Evolutionary conservation across 176 grass and related monocot genomes (phyloP).

Genomic region (Paspalum notatum): DNA sequence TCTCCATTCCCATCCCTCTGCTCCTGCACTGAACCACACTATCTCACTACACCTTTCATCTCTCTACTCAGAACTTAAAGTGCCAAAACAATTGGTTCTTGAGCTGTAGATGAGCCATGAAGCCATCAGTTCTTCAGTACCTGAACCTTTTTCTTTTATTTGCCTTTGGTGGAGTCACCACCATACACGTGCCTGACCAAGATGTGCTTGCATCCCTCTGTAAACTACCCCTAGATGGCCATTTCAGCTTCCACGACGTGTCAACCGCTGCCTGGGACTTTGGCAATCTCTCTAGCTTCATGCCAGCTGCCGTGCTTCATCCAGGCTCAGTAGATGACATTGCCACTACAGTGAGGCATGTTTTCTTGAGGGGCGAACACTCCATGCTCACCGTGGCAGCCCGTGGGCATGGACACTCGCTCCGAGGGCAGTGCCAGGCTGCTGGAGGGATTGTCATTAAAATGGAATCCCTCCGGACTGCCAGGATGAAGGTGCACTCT

Average conservation of each 20-base stretch:
- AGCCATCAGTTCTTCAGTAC: slow-evolving; percentile 39
- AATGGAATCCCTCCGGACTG: slow-evolving; percentile 63
- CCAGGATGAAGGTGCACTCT: slow-evolving; percentile 37
- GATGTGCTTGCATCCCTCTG: slow-evolving; percentile 42
- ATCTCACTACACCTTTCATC: slow-evolving; percentile 8
- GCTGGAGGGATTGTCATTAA: slow-evolving; percentile 69
- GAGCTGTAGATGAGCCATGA: slow-evolving; percentile 37
- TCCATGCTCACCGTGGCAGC: slow-evolving; percentile 75
- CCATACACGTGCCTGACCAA: slow-evolving; percentile 41
- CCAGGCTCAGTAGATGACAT: slow-evolving; percentile 67
- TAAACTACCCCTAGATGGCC: slow-evolving; percentile 53
- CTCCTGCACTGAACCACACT: slow-evolving; percentile 28
- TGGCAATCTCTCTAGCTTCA: slow-evolving; percentile 53
- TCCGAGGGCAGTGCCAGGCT: slow-evolving; percentile 83
- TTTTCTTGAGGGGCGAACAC: slow-evolving; percentile 44
- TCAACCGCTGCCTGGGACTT: slow-evolving; percentile 70
- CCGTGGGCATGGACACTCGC: slow-evolving; percentile 79
- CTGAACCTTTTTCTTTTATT: slow-evolving; percentile 63
- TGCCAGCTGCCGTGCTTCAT: slow-evolving; percentile 60
- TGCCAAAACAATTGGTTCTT: slow-evolving; percentile 21
- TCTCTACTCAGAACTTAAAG: slow-evolving; percentile 38
- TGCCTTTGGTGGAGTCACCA: slow-evolving; percentile 47
- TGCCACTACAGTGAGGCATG: slow-evolving; percentile 57
- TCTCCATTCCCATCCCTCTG: slow-evolving; percentile 42
- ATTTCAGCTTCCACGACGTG: slow-evolving; percentile 60